These are phyloP conservation scores for Fusarium pseudocircinatum DNA, from an alignment of 2,329 filamentous ascomycete genomes.

Conservation along the genomic window DNA sequence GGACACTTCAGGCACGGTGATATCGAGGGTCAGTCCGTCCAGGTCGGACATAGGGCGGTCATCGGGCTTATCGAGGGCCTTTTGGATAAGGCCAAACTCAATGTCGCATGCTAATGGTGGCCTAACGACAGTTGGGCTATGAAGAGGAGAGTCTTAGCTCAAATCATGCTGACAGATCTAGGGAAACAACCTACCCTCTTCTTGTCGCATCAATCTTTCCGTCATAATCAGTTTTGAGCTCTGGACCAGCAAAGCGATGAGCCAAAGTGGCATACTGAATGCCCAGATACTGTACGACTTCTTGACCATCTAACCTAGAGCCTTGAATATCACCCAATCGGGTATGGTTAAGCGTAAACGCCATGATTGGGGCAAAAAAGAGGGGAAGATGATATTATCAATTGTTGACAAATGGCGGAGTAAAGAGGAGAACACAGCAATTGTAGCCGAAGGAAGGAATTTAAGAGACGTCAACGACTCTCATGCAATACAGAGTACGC, in stretches of 20 bases:
- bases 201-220: not conserved
- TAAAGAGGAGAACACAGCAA: not conserved
- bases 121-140: not conserved
- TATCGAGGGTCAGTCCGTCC: not conserved
- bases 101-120: not conserved
- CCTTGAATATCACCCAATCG: not conserved
- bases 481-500: not conserved
- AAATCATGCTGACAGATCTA: fast-evolving
- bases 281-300: not conserved
- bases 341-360: not conserved
- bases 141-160: fast-evolving
- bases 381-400: not conserved
- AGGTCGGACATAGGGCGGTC: not conserved
- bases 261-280: not conserved
- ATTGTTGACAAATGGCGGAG: not conserved
- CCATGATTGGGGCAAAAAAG: not conserved
- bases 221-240: not conserved
- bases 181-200: not conserved
- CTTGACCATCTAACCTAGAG: not conserved
- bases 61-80: not conserved
- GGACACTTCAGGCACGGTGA: not conserved
- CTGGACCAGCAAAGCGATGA: not conserved
- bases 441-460: not conserved
- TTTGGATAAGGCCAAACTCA: not conserved
- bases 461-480: not conserved